Evolutionary conservation across 768 basidiomycete species (phyloP).

Genomic region (Epithele typhae): DNA sequence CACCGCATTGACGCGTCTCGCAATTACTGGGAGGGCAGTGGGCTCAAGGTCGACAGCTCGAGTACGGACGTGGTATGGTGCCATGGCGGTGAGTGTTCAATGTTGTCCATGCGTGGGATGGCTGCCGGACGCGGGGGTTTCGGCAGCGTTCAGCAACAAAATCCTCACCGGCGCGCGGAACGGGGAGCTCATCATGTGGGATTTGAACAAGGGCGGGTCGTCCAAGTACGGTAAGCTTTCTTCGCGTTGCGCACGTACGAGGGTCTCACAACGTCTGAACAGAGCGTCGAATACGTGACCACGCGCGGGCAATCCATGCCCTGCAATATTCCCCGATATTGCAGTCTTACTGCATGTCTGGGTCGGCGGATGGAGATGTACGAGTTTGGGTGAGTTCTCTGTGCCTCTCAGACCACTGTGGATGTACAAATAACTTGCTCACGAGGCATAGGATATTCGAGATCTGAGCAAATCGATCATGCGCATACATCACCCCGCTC

Average conservation of each 20-base stretch:
- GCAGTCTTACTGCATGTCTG: slow-evolving; percentile 71
- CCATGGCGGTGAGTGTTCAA: slow-evolving; percentile 34
- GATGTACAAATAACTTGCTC: neutral
- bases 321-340: slow-evolving; percentile 65
- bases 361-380: slow-evolving; percentile 76
- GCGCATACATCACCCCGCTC: slow-evolving; percentile 65
- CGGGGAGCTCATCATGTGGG: slow-evolving; percentile 83
- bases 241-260: too few relatives aligned
- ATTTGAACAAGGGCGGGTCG: slow-evolving; percentile 58
- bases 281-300: slow-evolving; percentile 59
- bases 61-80: slow-evolving; percentile 84
- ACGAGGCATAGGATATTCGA: slow-evolving; percentile 51
- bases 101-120: neutral
- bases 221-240: slow-evolving; percentile 60
- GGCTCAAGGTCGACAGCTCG: slow-evolving; percentile 73
- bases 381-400: slow-evolving; percentile 64
- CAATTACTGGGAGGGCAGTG: slow-evolving; percentile 76
- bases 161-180: slow-evolving; percentile 77
- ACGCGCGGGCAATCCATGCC: slow-evolving; percentile 67
- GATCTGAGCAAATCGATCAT: slow-evolving; percentile 65
- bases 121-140: neutral
- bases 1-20: slow-evolving; percentile 67
- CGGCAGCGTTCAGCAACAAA: slow-evolving; percentile 64
- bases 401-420: too few relatives aligned
- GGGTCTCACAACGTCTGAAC: too few relatives aligned